These are phyloP conservation scores for Austroboletus novae-zelandiae DNA, from an alignment of 1,284 basidiomycete genomes.

Conservation along the genomic window DNA sequence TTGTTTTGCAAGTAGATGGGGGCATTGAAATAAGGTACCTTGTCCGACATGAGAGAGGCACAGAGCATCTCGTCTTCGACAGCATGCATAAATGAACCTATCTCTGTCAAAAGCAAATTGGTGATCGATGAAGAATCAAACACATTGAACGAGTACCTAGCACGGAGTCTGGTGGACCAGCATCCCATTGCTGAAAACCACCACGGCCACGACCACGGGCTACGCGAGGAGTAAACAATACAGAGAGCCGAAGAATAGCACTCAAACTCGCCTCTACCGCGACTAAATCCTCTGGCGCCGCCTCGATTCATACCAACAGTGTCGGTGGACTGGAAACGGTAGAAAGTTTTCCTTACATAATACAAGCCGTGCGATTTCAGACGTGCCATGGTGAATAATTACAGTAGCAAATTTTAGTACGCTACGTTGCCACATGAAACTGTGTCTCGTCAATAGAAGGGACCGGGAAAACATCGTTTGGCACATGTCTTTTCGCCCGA, in stretches of 20 bases:
- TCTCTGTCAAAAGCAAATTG: slow-evolving; percentile 49
- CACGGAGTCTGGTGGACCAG: slow-evolving; percentile 84
- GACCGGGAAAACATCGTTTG: no score
- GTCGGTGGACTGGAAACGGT: no score
- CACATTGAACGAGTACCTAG: slow-evolving; percentile 49
- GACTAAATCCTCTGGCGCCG: slow-evolving; percentile 41
- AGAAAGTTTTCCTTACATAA: no score
- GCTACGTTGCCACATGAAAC: no score
- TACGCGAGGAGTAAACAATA: slow-evolving; percentile 16
- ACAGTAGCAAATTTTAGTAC: no score
- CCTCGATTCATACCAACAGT: slow-evolving; percentile 46
- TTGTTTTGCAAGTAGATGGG: slow-evolving; percentile 99
- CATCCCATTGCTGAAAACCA: slow-evolving; percentile 69
- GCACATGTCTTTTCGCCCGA: no score
- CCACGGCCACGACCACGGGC: slow-evolving; percentile 60
- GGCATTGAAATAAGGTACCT: slow-evolving; percentile 99
- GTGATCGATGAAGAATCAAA: not conserved
- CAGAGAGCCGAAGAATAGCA: not conserved
- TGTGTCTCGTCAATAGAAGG: no score
- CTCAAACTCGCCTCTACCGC: slow-evolving; percentile 40
- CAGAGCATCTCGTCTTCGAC: slow-evolving; percentile 99
- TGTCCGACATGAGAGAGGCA: slow-evolving; percentile 79
- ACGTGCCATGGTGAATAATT: no score
- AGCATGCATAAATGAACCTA: slow-evolving; percentile 89
- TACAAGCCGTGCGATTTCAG: no score